phyloP scores from a whole-genome alignment of 768 basidiomycete genomes.

The Termitomyces sp. region DNA sequence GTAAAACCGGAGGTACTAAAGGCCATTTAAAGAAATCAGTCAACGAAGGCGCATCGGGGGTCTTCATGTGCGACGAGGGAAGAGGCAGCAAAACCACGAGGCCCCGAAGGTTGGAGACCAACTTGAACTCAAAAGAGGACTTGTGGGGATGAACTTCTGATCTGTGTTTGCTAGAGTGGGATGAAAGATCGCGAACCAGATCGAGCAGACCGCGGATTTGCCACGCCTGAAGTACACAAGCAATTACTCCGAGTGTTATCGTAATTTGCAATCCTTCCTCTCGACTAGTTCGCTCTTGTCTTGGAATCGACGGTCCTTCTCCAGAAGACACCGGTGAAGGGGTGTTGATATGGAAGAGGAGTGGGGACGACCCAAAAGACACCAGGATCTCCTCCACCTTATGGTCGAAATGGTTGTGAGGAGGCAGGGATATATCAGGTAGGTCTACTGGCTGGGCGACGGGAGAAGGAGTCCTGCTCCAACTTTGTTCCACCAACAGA shows the following conservation, averaged over 20 bases:
- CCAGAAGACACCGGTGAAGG: slow-evolving; percentile 29
- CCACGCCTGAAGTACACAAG: slow-evolving; percentile 53
- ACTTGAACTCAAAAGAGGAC: neutral
- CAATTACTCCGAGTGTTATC: slow-evolving; percentile 48
- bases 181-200: slow-evolving; percentile 32
- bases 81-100: slow-evolving; percentile 51
- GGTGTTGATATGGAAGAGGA: slow-evolving; percentile 54
- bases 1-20: slow-evolving; percentile 52
- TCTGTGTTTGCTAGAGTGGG: slow-evolving; percentile 15
- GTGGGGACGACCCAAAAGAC: slow-evolving; percentile 62
- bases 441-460: slow-evolving; percentile 1
- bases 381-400: slow-evolving; percentile 47
- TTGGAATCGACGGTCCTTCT: neutral
- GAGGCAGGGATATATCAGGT: slow-evolving; percentile 4
- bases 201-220: slow-evolving; percentile 53
- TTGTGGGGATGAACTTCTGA: neutral
- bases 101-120: slow-evolving; percentile 27
- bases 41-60: slow-evolving; percentile 14
- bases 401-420: slow-evolving; percentile 5
- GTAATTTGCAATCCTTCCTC: slow-evolving; percentile 38
- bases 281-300: slow-evolving; percentile 1
- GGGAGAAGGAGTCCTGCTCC: slow-evolving; percentile 18
- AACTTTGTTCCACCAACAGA: neutral
- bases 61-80: slow-evolving; percentile 25
- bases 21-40: slow-evolving; percentile 55